Base-by-base conservation (phyloP, 2,329 filamentous ascomycete species). In the Pseudocercospora ulei region DNA sequence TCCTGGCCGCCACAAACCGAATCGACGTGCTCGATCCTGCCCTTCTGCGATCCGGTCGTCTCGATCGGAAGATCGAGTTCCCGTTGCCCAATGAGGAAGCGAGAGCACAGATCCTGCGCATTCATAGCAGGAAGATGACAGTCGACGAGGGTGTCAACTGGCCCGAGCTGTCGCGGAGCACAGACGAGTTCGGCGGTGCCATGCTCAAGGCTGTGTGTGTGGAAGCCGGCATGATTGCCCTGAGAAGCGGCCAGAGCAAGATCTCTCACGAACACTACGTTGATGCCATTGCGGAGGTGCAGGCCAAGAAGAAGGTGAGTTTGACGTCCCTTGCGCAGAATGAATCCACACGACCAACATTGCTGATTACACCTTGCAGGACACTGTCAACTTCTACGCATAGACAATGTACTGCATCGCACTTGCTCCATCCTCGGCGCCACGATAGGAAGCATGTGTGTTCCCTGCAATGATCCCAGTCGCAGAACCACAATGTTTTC, bases 11-110 rank as follows among this genome's bases (percentile, higher is more conserved):
- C 34, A 98, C 90, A 24, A 98, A 98, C 67, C 83, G 90, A 61
- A 75, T 98, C 44, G 90, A 98, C 57, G 96, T 98, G 48, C 75
- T 98, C 27, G 90, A 98, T 62, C 90, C 90, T 3, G 90, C 90
- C 2, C 74, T 98, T 33, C 72, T 98, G 53, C 80, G 90, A 56
- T 90, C 90, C 13, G 90, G 90, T 40, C 84, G 90, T 59, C 95
- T 98, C 63, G 90, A 98, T 71, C 75, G 90, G 57, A 98, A 98
- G 72, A 96, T 96, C 67, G 90, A 98, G 65, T 98, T 98, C 65
- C 90, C 90, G 1, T 72, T 98, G 37, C 90, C 90, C 3, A 98
- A 98, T 59, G 92, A 98, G 65, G 90, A 98, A 67, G 87, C 90
- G 2, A 79, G 90, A 46, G 88, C 88, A 12, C 88, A 98, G 67